phyloP scores from a whole-genome alignment of 164 flowering plant genomes.

The Pachysandra terminalis region DNA sequence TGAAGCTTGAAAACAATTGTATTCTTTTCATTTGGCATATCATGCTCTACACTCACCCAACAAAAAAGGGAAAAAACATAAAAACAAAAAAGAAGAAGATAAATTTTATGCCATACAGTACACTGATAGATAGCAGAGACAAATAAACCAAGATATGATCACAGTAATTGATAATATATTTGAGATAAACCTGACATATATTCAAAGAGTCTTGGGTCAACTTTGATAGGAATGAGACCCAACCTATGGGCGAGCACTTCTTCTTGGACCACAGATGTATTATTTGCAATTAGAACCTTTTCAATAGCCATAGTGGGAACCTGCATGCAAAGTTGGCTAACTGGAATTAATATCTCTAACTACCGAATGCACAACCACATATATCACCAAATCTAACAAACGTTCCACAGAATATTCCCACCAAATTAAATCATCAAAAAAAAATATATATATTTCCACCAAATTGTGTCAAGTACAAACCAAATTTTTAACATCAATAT shows the following conservation, averaged over 20 bases:
- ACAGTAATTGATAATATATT: neutral
- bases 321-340: conserved; percentile 32
- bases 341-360: neutral
- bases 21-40: conserved; percentile 77
- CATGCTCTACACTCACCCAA: conserved; percentile 51
- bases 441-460: too few relatives aligned
- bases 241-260: conserved; percentile 92
- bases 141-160: neutral
- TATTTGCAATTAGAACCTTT: conserved; percentile 81
- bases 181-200: conserved; percentile 63
- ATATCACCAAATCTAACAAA: neutral
- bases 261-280: conserved; percentile 82
- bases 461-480: too few relatives aligned
- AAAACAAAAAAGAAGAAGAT: neutral
- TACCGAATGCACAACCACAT: neutral
- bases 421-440: too few relatives aligned
- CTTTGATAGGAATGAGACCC: conserved; percentile 82
- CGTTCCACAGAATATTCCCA: neutral
- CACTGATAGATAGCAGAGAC: neutral
- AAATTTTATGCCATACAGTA: neutral
- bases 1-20: conserved; percentile 89
- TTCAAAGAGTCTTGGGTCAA: conserved; percentile 84
- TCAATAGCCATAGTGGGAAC: conserved; percentile 97
- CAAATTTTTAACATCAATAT: too few relatives aligned
- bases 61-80: too few relatives aligned